Percentiles rank a stretch among this genome's conserved stretches.
phyloP scores from a whole-genome alignment of 1,284 basidiomycete genomes.

The Moesziomyces globuligerus region DNA sequence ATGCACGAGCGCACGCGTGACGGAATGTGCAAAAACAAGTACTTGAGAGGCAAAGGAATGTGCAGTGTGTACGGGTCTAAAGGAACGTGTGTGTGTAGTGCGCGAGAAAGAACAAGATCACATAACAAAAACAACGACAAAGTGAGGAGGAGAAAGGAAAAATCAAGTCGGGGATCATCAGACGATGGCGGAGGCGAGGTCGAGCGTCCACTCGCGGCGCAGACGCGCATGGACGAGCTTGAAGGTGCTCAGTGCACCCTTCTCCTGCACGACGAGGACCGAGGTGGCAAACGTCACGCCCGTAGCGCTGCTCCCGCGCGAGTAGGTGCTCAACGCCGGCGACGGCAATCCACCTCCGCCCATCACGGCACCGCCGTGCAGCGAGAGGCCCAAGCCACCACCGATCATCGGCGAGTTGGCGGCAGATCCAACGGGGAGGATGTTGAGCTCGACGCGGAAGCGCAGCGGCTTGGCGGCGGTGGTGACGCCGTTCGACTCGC shows the following conservation, averaged over 20 bases:
- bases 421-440: constrained; percentile 54
- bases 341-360: constrained; percentile 28
- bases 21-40: too few species aligned
- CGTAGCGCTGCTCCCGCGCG: constrained; percentile 18
- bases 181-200: constrained; percentile 27
- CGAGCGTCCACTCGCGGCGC: constrained; percentile 76
- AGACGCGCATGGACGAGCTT: constrained; percentile 78
- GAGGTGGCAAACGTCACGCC: constrained; percentile 69
- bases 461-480: constrained; percentile 58
- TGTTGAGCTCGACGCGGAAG: constrained; percentile 64
- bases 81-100: too few species aligned
- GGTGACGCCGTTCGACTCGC: constrained; percentile 38
- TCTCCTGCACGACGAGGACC: constrained; percentile 83
- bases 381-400: constrained; percentile 24
- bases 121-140: too few species aligned
- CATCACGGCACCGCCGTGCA: constrained; percentile 20
- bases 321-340: constrained; percentile 45
- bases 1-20: too few species aligned
- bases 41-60: too few species aligned
- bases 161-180: constrained; percentile 3
- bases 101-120: too few species aligned
- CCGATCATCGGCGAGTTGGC: constrained; percentile 34
- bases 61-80: too few species aligned
- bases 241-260: constrained; percentile 85
- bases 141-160: constrained; percentile 1